Evolutionary conservation across 2,329 filamentous ascomycete genomes (phyloP).

Genomic region (Juglanconis oblonga): DNA sequence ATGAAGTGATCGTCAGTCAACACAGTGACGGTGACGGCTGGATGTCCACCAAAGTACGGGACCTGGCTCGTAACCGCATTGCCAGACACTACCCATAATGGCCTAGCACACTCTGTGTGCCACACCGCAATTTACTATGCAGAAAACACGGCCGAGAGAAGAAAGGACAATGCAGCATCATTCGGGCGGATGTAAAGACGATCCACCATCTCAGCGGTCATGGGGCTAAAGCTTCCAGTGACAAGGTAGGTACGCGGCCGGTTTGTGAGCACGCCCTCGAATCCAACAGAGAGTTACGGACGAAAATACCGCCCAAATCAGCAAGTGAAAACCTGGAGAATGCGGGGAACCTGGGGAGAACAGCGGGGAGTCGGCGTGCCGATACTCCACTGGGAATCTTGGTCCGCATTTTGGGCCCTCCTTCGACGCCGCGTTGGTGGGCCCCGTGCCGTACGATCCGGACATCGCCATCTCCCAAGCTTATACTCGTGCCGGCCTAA

Average conservation of each 20-base stretch:
- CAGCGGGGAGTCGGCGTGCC: background rate
- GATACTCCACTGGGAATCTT: background rate
- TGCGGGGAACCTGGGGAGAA: slow-evolving; percentile 5
- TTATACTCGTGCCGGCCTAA: too few relatives aligned
- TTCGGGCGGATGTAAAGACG: background rate
- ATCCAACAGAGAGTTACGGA: background rate
- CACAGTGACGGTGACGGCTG: background rate
- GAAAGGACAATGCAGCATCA: background rate
- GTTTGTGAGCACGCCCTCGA: background rate
- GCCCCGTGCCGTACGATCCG: background rate
- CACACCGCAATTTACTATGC: too few relatives aligned
- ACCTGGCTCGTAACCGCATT: background rate
- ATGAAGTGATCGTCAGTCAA: background rate
- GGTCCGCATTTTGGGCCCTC: background rate
- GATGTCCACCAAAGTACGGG: background rate
- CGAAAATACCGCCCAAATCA: background rate
- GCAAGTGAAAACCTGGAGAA: background rate
- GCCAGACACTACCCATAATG: background rate
- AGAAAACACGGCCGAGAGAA: background rate
- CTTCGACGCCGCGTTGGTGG: background rate
- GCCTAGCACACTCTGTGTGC: too few relatives aligned
- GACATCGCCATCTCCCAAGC: background rate
- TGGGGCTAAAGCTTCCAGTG: background rate
- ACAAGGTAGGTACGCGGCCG: background rate
- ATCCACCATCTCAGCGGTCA: background rate